Evolutionary conservation across 352 stramenopile species (phyloP).

Genomic region (Phytophthora multivora): DNA sequence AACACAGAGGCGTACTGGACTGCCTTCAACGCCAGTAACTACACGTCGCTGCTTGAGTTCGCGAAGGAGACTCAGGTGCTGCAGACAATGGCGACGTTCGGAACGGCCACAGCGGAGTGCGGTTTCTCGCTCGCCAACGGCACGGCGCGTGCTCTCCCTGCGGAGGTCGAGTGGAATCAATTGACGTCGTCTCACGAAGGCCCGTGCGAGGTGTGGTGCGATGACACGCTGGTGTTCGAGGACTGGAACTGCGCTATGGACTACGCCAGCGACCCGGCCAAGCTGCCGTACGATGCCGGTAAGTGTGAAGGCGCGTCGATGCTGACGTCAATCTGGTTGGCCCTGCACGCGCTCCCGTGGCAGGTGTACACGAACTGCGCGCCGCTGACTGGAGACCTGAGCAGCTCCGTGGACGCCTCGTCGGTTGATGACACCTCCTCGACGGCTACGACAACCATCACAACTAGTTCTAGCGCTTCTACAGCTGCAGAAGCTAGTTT

Average conservation of each 20-base stretch:
- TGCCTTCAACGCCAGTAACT: constrained; percentile 34
- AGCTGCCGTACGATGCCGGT: constrained; percentile 46
- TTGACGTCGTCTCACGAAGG: constrained; percentile 45
- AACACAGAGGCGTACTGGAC: constrained; percentile 32
- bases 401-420: constrained; percentile 25
- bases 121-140: constrained; percentile 25
- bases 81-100: constrained; percentile 28
- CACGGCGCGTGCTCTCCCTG: constrained; percentile 29
- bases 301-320: constrained; percentile 49
- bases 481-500: constrained; percentile 17
- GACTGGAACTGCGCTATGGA: constrained; percentile 55
- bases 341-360: constrained; percentile 39
- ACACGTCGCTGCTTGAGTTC: constrained; percentile 37
- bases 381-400: constrained; percentile 15
- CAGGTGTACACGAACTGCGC: constrained; percentile 47
- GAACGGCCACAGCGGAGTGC: constrained; percentile 27
- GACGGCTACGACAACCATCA: background rate
- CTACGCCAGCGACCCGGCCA: constrained; percentile 35
- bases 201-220: constrained; percentile 62
- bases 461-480: constrained; percentile 9
- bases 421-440: constrained; percentile 5
- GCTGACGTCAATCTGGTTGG: constrained; percentile 46
- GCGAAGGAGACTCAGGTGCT: constrained; percentile 24
- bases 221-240: constrained; percentile 48
- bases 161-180: constrained; percentile 47